Conservation (phyloP, 345 rosid genomes). For the Atalantia buxifolia region DNA sequence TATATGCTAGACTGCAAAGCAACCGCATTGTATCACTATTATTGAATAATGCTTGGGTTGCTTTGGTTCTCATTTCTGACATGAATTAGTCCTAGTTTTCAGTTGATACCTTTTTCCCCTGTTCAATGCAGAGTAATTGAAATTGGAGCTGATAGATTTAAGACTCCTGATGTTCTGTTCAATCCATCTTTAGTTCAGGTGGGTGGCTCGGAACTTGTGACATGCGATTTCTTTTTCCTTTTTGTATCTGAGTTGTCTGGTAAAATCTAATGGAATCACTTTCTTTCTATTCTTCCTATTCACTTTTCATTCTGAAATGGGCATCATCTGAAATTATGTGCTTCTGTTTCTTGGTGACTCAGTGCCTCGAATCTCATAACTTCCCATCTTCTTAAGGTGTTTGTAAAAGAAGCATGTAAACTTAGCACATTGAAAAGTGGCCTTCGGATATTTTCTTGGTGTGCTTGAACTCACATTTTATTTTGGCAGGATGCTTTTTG, state of each 20-base stretch:
- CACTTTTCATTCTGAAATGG: not conserved
- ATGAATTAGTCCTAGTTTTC: not conserved
- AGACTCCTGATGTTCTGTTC: conserved; percentile 94
- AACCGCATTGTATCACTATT: not conserved
- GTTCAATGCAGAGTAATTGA: conserved; percentile 72
- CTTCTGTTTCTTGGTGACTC: not conserved
- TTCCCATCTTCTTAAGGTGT: not conserved
- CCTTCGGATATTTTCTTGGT: not conserved
- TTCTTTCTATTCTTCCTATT: not conserved
- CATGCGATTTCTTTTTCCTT: conserved; percentile 4
- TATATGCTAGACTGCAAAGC: not conserved
- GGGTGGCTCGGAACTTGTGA: conserved; percentile 10
- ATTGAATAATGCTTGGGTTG: not conserved
- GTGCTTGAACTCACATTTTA: not conserved
- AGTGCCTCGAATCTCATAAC: not conserved
- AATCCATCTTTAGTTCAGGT: conserved; percentile 89
- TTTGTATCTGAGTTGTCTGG: not conserved
- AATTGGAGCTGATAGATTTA: conserved; percentile 96
- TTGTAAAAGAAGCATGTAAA: not conserved
- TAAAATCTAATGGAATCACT: not conserved
- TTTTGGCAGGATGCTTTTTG: not conserved
- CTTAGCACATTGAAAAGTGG: not conserved
- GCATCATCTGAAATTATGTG: not conserved
- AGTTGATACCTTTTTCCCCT: conserved; percentile 10
- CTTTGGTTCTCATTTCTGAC: not conserved